Percentiles rank a stretch among this genome's conserved stretches.
These are phyloP conservation scores for Ophiostoma sp. DNA, from an alignment of 2,329 filamentous ascomycete species.

Conservation along the genomic window DNA sequence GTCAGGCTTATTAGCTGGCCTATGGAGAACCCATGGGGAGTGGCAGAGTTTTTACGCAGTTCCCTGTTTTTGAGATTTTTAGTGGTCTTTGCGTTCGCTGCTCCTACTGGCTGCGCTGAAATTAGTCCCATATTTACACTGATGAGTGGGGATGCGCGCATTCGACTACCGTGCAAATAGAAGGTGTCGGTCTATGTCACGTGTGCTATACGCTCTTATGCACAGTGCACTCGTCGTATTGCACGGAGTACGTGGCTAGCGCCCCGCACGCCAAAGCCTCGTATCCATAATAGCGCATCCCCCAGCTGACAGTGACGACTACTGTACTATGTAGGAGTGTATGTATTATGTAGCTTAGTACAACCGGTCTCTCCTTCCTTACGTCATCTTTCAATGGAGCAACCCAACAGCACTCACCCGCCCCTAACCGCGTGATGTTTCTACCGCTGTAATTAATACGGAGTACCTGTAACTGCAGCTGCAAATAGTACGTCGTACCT, in stretches of 20 bases:
- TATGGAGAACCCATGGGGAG: not conserved
- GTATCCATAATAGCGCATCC: not conserved
- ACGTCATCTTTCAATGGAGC: not conserved
- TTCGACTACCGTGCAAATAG: conserved; percentile 11
- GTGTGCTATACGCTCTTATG: not conserved
- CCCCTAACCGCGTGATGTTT: not conserved
- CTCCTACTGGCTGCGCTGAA: not conserved
- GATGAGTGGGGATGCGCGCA: not conserved
- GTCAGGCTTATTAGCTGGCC: not conserved
- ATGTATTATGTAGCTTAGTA: too few species aligned
- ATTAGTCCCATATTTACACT: not conserved
- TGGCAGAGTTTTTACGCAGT: conserved; percentile 12
- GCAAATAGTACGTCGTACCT: not conserved
- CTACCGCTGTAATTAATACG: not conserved
- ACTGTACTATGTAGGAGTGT: not conserved
- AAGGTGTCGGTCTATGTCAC: not conserved
- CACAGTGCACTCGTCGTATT: not conserved
- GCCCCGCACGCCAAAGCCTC: not conserved
- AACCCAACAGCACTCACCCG: not conserved
- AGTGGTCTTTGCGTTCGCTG: not conserved
- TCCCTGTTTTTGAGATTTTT: conserved; percentile 14
- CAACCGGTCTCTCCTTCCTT: not conserved
- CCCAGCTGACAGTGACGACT: not conserved
- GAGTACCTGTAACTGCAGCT: not conserved
- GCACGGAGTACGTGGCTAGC: conserved; percentile 1